Conservation (phyloP, 306 rosid genomes). For the Cicer arietinum region DNA sequence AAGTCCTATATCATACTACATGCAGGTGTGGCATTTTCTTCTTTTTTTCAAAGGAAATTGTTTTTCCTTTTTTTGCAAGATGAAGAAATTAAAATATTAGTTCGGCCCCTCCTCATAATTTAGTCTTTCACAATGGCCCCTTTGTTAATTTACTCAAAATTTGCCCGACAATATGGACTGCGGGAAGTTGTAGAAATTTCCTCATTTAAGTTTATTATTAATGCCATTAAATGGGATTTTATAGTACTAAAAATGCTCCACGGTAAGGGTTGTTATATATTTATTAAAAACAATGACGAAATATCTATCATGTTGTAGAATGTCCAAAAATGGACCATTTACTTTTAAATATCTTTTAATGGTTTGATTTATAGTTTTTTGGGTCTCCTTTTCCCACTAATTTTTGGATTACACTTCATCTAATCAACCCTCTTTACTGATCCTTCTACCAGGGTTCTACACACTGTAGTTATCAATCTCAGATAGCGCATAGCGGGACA, state of each 20-base stretch:
- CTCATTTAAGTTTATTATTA: neutral
- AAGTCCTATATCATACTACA: neutral
- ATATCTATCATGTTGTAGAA: neutral
- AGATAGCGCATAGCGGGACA: neutral
- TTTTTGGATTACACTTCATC: conserved; percentile 1
- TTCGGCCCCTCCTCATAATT: neutral
- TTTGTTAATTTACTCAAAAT: neutral
- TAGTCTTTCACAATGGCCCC: conserved; percentile 8
- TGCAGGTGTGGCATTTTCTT: neutral
- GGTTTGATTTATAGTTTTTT: neutral
- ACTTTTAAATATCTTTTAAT: neutral
- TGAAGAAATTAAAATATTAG: neutral
- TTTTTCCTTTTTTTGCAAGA: neutral
- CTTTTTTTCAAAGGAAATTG: neutral
- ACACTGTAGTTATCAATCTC: neutral
- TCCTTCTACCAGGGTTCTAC: neutral
- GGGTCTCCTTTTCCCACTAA: neutral
- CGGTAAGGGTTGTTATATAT: neutral
- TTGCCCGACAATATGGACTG: neutral
- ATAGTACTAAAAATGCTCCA: neutral
- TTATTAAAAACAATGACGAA: neutral
- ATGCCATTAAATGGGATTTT: neutral
- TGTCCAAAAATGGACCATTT: conserved; percentile 1
- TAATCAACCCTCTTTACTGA: neutral
- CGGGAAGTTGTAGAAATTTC: conserved; percentile 6